Evolutionary conservation across 2,329 filamentous ascomycete species (phyloP).

Genomic region (Tolypocladium pustulatum): DNA sequence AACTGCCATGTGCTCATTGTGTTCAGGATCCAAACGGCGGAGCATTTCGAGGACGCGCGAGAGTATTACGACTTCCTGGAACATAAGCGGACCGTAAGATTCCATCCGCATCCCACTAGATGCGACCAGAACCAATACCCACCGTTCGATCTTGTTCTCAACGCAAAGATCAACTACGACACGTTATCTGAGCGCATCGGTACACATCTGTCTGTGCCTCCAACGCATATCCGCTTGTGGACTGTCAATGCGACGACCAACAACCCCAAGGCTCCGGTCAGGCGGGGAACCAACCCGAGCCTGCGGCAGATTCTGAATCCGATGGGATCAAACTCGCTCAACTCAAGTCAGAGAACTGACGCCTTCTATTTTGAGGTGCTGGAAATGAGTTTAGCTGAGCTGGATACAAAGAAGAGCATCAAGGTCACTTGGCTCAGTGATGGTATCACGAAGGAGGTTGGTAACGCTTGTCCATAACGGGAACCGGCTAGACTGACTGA

Average conservation of each 20-base stretch:
- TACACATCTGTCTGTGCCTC: slow-evolving; percentile 62
- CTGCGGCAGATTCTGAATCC: slow-evolving; percentile 70
- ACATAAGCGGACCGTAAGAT: slow-evolving; percentile 70
- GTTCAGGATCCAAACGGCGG: slow-evolving; percentile 20
- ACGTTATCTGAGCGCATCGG: slow-evolving; percentile 76
- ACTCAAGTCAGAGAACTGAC: slow-evolving; percentile 61
- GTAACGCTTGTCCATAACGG: slow-evolving; percentile 12
- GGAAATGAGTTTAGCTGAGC: slow-evolving; percentile 85
- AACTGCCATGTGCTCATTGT: background rate
- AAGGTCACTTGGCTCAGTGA: slow-evolving; percentile 80
- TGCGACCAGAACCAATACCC: slow-evolving; percentile 49
- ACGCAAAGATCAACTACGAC: slow-evolving; percentile 83
- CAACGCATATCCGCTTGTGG: slow-evolving; percentile 84
- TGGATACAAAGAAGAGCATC: slow-evolving; percentile 84
- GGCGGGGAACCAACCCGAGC: slow-evolving; percentile 60
- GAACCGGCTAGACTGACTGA: background rate
- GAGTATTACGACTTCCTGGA: slow-evolving; percentile 91
- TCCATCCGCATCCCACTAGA: slow-evolving; percentile 55
- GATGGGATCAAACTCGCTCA: slow-evolving; percentile 56
- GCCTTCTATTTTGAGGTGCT: slow-evolving; percentile 85
- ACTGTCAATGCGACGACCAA: slow-evolving; percentile 69
- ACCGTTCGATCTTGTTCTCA: slow-evolving; percentile 67
- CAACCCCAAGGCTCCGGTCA: slow-evolving; percentile 68
- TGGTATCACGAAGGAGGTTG: slow-evolving; percentile 80
- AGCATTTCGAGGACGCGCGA: slow-evolving; percentile 59